Conservation (phyloP, 352 stramenopile species). For the Phytophthora pistaciae region DNA sequence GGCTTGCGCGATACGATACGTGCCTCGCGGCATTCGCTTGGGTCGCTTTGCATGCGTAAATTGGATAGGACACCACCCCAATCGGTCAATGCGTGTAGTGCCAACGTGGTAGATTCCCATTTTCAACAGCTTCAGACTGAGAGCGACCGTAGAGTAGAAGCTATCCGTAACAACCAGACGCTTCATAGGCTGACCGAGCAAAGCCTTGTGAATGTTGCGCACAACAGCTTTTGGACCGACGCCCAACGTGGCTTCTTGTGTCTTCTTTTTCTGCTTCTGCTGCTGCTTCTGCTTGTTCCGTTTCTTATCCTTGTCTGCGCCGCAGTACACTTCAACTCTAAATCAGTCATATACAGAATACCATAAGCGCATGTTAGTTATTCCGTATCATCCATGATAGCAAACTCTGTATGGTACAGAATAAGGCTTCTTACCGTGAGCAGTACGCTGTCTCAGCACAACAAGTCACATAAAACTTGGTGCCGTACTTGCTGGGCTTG, state of each 20-base stretch:
- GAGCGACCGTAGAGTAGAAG: conserved; percentile 16
- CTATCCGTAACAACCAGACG: conserved; percentile 19
- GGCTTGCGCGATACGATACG: conserved; percentile 17
- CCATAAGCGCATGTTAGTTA: background rate
- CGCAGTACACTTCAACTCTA: background rate
- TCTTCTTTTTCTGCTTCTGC: background rate
- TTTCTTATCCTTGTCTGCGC: background rate
- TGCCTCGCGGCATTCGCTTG: conserved; percentile 9
- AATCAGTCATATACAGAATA: background rate
- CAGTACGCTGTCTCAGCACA: conserved; percentile 23
- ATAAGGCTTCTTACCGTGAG: conserved; percentile 6
- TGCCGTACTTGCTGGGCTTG: conserved; percentile 23
- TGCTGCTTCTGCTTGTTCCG: no score
- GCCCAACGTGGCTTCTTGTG: background rate
- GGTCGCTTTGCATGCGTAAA: conserved; percentile 23
- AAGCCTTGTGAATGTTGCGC: conserved; percentile 16
- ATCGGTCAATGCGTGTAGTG: conserved; percentile 8
- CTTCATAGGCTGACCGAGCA: conserved; percentile 6
- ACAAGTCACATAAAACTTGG: conserved; percentile 39
- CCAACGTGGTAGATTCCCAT: conserved; percentile 22
- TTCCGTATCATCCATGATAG: background rate
- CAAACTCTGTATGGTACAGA: conserved; percentile 5
- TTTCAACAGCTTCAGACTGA: conserved; percentile 20
- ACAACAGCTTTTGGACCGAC: conserved; percentile 11
- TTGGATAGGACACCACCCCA: conserved; percentile 19